phyloP scores from a whole-genome alignment of 345 rosid species.

The Arabis alpina region DNA sequence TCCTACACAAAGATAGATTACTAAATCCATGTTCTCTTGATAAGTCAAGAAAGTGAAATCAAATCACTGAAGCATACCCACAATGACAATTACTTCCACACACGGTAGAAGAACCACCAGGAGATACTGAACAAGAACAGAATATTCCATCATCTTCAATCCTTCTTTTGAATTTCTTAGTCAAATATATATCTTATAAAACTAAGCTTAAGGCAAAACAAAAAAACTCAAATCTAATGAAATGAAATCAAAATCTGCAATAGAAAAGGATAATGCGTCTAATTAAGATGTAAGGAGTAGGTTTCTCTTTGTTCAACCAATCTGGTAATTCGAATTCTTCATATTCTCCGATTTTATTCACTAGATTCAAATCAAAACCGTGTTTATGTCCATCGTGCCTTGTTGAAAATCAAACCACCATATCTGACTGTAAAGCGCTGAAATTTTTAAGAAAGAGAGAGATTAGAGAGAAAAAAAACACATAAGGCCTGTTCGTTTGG shows the following conservation, averaged over 20 bases:
- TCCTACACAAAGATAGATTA: constrained; percentile 50
- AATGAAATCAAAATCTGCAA: too few relatives aligned
- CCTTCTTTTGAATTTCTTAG: constrained; percentile 75
- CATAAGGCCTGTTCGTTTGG: too few relatives aligned
- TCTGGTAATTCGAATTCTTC: constrained; percentile 89
- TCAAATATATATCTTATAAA: constrained; percentile 73
- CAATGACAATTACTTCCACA: constrained; percentile 96
- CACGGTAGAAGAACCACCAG: constrained; percentile 44
- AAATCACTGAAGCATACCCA: constrained; percentile 61
- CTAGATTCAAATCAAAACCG: too few relatives aligned
- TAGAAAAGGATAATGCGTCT: constrained; percentile 81
- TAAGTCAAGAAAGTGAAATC: background rate
- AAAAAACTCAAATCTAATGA: background rate
- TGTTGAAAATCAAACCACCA: too few relatives aligned
- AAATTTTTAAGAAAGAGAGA: too few relatives aligned
- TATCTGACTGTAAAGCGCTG: too few relatives aligned
- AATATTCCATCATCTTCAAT: constrained; percentile 95
- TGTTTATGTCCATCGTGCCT: too few relatives aligned
- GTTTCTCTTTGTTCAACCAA: constrained; percentile 71
- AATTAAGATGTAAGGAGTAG: constrained; percentile 65
- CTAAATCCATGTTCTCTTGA: background rate
- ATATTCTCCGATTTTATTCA: constrained; percentile 62
- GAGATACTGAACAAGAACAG: constrained; percentile 79
- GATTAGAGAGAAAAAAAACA: too few relatives aligned
- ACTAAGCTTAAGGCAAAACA: constrained; percentile 40